A percentile compares a stretch with the other conserved stretches of the same genome.
Evolutionary conservation across 352 stramenopile genomes (phyloP).

Genomic region (Globisporangium yorkense): DNA sequence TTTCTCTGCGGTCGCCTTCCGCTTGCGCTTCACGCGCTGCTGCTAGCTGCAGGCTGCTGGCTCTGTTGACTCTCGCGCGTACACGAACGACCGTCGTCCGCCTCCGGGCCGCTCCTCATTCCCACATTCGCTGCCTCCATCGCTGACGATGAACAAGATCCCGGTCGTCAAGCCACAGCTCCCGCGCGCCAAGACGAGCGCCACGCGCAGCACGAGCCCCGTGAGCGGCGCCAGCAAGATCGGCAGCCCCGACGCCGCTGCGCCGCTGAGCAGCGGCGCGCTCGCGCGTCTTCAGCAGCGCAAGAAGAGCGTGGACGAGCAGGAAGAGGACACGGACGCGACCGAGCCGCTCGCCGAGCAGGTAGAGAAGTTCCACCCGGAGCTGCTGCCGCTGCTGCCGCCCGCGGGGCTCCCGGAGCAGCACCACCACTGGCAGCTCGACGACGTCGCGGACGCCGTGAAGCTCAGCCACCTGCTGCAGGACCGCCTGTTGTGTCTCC

Average conservation of each 20-base stretch:
- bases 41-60: background rate
- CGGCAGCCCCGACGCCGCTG: background rate
- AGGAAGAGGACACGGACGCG: conserved; percentile 10
- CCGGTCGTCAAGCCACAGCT: conserved; percentile 20
- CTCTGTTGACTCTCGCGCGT: too few relatives aligned
- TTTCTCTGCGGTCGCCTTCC: conserved; percentile 4
- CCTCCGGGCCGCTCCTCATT: background rate
- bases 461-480: conserved; percentile 62
- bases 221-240: conserved; percentile 3
- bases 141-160: conserved; percentile 23
- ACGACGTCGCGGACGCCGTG: conserved; percentile 49
- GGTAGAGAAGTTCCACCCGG: conserved; percentile 34
- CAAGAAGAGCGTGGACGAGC: conserved; percentile 15
- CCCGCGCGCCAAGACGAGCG: conserved; percentile 23
- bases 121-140: background rate
- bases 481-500: conserved; percentile 63
- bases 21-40: background rate
- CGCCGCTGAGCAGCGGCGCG: background rate
- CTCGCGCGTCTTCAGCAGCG: background rate
- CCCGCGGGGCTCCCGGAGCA: conserved; percentile 26
- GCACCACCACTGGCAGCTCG: conserved; percentile 29
- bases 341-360: conserved; percentile 33
- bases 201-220: conserved; percentile 17
- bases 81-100: too few relatives aligned
- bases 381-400: conserved; percentile 57